Evolutionary conservation across 352 stramenopile genomes (phyloP).

Genomic region (Phytophthora fragariaefolia): DNA sequence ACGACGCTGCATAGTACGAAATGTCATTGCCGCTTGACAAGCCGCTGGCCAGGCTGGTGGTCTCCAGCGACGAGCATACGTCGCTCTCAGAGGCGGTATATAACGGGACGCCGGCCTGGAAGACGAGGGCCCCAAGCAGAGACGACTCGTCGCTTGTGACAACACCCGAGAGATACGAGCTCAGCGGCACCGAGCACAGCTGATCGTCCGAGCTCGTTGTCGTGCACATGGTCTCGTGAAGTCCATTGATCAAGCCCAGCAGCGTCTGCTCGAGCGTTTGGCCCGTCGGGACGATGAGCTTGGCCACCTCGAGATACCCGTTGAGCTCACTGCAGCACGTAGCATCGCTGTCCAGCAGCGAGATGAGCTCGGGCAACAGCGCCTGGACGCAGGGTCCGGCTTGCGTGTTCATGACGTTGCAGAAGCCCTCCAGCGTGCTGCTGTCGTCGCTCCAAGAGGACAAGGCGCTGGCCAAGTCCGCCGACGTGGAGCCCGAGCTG

Average conservation of each 20-base stretch:
- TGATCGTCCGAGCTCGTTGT: slow-evolving; percentile 41
- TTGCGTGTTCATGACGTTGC: slow-evolving; percentile 60
- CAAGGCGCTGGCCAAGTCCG: slow-evolving; percentile 39
- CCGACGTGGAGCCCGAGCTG: slow-evolving; percentile 9
- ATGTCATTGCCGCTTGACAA: slow-evolving; percentile 38
- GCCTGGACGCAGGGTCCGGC: slow-evolving; percentile 53
- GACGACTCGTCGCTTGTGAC: slow-evolving; percentile 44
- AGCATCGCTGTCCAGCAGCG: slow-evolving; percentile 51
- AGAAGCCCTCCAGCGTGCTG: slow-evolving; percentile 56
- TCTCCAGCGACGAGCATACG: slow-evolving; percentile 52
- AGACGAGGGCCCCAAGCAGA: slow-evolving; percentile 50
- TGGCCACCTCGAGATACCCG: slow-evolving; percentile 54
- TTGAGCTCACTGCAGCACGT: slow-evolving; percentile 55
- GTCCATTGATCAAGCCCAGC: slow-evolving; percentile 53
- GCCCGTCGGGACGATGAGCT: slow-evolving; percentile 52
- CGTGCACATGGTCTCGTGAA: slow-evolving; percentile 66
- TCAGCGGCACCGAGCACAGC: slow-evolving; percentile 56
- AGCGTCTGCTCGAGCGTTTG: slow-evolving; percentile 56
- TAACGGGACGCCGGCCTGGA: slow-evolving; percentile 52
- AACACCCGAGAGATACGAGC: slow-evolving; percentile 44
- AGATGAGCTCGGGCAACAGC: slow-evolving; percentile 50
- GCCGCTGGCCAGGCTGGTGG: slow-evolving; percentile 45
- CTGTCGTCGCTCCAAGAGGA: slow-evolving; percentile 48
- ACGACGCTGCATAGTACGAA: slow-evolving; percentile 56
- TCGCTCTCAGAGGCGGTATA: slow-evolving; percentile 51